Evolutionary conservation across 1,139 yeast genomes (phyloP).

Genomic region (Sugiyamaella paludigena): DNA sequence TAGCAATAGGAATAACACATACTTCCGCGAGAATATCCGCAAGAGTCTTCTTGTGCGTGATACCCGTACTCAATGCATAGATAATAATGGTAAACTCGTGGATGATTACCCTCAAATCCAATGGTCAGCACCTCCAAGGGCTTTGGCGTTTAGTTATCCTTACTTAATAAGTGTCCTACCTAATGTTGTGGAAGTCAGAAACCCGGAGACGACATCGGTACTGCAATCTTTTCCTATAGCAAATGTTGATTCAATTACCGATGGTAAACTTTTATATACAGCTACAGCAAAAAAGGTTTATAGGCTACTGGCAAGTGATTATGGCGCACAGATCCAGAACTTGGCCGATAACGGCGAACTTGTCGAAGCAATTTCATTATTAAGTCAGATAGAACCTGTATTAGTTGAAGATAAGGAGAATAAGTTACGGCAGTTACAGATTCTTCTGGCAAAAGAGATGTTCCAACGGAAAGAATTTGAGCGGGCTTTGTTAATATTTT

Average conservation of each 20-base stretch:
- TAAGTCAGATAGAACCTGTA: conserved; percentile 38
- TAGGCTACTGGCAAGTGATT: conserved; percentile 28
- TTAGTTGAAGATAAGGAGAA: conserved; percentile 37
- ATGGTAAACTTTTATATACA: conserved; percentile 26
- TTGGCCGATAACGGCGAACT: conserved; percentile 27
- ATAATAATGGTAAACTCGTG: conserved; percentile 24
- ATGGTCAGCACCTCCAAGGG: conserved; percentile 29
- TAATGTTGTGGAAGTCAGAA: conserved; percentile 31
- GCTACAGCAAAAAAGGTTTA: conserved; percentile 32
- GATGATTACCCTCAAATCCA: conserved; percentile 22
- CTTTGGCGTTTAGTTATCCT: conserved; percentile 35
- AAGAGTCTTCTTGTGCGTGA: conserved; percentile 32
- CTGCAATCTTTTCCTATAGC: conserved; percentile 30
- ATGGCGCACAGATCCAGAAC: conserved; percentile 36
- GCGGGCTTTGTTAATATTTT: conserved; percentile 47
- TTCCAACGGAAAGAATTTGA: conserved; percentile 38
- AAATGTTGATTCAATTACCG: conserved; percentile 20
- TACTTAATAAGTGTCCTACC: conserved; percentile 32
- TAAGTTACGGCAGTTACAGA: conserved; percentile 46
- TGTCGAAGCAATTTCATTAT: conserved; percentile 46
- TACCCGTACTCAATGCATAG: conserved; percentile 24
- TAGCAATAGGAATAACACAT: conserved; percentile 9
- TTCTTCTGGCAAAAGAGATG: conserved; percentile 42
- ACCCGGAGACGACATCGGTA: conserved; percentile 33
- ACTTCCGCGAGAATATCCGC: not conserved